A percentile compares a stretch with the other conserved stretches of the same genome.
These are phyloP conservation scores for sorghum (Sorghum bicolor) DNA, from an alignment of 176 grass and related monocot species.

Conservation along the genomic window DNA sequence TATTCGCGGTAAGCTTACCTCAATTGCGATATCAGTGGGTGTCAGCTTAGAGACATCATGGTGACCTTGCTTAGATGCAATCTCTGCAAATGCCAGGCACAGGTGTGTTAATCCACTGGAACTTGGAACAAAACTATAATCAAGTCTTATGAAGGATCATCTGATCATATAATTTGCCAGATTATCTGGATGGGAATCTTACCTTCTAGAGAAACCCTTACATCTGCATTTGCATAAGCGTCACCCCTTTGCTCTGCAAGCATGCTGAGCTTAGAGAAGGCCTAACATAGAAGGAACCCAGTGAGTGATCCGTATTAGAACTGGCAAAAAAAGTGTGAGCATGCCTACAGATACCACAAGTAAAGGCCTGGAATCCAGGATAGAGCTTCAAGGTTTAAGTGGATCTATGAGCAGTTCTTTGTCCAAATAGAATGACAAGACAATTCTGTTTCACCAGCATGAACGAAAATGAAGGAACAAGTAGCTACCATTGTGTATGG, in stretches of 20 bases:
- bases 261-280: constrained; percentile 77
- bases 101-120: background rate
- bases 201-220: constrained; percentile 90
- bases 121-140: background rate
- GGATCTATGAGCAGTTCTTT: background rate
- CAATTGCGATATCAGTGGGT: constrained; percentile 77
- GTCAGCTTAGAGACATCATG: constrained; percentile 67
- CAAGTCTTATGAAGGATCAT: background rate
- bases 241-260: constrained; percentile 82
- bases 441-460: background rate
- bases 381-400: background rate
- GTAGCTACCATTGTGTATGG: constrained; percentile 81
- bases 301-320: background rate
- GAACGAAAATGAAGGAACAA: background rate
- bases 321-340: background rate
- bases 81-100: constrained; percentile 49
- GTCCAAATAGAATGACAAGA: background rate
- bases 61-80: constrained; percentile 77
- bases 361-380: background rate
- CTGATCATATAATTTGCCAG: constrained; percentile 13
- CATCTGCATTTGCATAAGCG: constrained; percentile 91
- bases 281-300: constrained; percentile 38
- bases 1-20: constrained; percentile 39
- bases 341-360: background rate
- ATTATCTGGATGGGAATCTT: background rate